Evolutionary conservation across 805 yeast genomes (phyloP), one percentile per base, ranked within the genome.

Genomic region (Sugiyamaella valdiviana): DNA sequence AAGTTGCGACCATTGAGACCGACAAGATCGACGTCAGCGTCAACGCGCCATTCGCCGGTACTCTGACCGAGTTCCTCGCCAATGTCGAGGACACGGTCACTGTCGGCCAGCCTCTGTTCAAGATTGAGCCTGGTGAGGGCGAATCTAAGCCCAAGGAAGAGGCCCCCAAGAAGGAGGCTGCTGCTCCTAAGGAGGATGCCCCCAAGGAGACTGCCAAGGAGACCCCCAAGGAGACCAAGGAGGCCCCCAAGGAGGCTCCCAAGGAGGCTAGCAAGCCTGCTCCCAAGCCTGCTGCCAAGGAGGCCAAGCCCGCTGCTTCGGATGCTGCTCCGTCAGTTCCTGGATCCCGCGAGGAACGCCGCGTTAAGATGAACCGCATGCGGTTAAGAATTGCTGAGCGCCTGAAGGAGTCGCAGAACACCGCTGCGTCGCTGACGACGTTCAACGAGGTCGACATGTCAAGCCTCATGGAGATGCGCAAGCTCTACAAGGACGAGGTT

Each of bases 281-380:
- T 46, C 62, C 66, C 58, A 36, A 39, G 44, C 43, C 65, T 37
- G 60, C 57, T 43, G 56, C 70, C 32, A 51, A 62, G 51, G 59
- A 61, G 59, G 59, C 67, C 16, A 66, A 72, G 44, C 62, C 67
- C 57, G 60, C 66, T 54, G 64, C 60, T 26, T 59, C 62, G 26
- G 56, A 69, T 38, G 32, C 58, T 68, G 46, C 62, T 64, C 47
- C 60, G 71, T 21, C 45, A 39, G 57, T 68, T 40, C 68, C 77
- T 32, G 87, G 86, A 64, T 77, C 93, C 51, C 85, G 99, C 75
- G 70, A 73, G 53, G 98, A 93, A 74, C 85, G 82, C 66, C 80
- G 89, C 68, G 95, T 93, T 56, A 91, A 91, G 78, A 91, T 91
- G 98, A 93, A 90, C 82, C 86, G 99, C 77, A 93, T 91, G 98